These are phyloP conservation scores for Tulasnella sp. DNA, from an alignment of 768 basidiomycete species.

Conservation along the genomic window DNA sequence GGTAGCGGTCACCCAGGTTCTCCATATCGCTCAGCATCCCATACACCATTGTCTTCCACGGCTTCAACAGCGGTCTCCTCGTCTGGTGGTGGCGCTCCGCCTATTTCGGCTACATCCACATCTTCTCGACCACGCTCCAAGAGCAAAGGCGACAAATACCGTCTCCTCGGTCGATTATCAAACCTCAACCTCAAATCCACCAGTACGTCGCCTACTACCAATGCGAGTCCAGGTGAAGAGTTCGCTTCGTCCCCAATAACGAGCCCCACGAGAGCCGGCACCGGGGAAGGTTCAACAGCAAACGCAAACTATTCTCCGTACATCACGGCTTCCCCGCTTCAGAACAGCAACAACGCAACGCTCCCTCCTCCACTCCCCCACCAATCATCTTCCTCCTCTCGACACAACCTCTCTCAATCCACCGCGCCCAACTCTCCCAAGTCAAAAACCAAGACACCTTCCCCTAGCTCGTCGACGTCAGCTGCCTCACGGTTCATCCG, in stretches of 20 bases:
- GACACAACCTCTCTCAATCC: constrained; percentile 5
- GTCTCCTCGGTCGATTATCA: constrained; percentile 8
- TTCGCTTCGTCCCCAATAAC: not conserved
- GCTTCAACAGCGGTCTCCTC: constrained; percentile 2
- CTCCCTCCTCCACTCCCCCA: not conserved
- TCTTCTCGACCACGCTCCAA: constrained; percentile 9
- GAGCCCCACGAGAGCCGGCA: not conserved
- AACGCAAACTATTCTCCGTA: constrained; percentile 1
- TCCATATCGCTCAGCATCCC: constrained; percentile 13
- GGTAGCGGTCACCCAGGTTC: constrained; percentile 7
- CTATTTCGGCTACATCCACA: not conserved
- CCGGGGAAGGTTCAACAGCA: not conserved
- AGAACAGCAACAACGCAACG: not conserved
- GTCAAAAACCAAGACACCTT: not conserved
- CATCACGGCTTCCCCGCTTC: not conserved
- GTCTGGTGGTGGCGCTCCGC: not conserved
- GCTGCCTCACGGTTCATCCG: constrained; percentile 79
- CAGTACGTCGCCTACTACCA: not conserved
- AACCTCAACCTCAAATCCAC: constrained; percentile 8
- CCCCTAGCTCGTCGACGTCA: constrained; percentile 8
- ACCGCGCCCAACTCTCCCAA: constrained; percentile 2
- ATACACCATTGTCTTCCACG: constrained; percentile 10
- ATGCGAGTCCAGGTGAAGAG: constrained; percentile 6
- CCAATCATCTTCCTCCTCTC: not conserved
- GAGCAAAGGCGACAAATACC: constrained; percentile 16